Evolutionary conservation across 192 early-diverging fungal genomes (phyloP), one percentile per base, ranked within the genome.

Genomic region (Rhizophagus sp.): DNA sequence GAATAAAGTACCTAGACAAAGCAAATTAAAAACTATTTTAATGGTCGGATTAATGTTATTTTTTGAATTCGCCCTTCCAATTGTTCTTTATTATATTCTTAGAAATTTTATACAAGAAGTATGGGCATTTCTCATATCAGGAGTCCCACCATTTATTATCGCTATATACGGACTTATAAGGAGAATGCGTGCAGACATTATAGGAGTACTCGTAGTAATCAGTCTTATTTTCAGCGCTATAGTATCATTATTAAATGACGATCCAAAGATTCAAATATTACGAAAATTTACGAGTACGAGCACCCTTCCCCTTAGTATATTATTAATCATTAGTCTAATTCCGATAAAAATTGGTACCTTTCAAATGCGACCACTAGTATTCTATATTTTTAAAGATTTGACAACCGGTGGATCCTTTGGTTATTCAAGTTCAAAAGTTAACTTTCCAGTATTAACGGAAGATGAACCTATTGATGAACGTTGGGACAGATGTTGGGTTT

Each of bases 221-320:
- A 79, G 75, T 34, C 84, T 86, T 50, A 79, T 82, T 62, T 36
- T 88, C 57, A 85, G 85, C 19, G 83, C 80, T 7, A 39, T 88
- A 34, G 67, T 88, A 12, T 82, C 87, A 12, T 70, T 83, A 44
- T 73, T 86, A 10, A 75, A 86, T 52, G 76, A 80, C 17, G 81
- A 86, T 69, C 85, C 87, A 41, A 76, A 84, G 52, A 73, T 88
- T 13, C 80, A 82, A 65, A 71, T 88, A 17, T 72, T 88, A 68
- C 78, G 85, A 71, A 85, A 88, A 72, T 88, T 85, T 1, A 49
- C 78, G 61, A 79, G 84, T 63, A 86, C 85, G 2, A 50, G 74
- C 2, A 80, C 81, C 12, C 69, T 83, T 33, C 80, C 80, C 12
- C 66, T 84, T 33, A 83, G 85, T 62, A n/a, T 82, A 1, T 66